These are phyloP conservation scores for Schizosaccharomyces cryophilus DNA, from an alignment of 805 yeast genomes.

Conservation along the genomic window DNA sequence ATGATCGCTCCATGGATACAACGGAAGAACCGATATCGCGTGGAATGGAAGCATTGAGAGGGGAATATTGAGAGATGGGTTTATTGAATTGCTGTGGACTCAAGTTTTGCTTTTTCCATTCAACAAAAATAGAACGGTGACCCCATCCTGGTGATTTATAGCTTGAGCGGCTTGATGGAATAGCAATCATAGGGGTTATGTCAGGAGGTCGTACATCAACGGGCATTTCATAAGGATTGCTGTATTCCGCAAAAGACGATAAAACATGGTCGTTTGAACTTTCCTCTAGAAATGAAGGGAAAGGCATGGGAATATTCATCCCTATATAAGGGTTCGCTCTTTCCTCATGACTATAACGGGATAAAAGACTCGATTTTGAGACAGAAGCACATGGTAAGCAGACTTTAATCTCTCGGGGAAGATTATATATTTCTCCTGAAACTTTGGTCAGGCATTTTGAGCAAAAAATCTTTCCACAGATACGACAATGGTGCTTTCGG, in stretches of 20 bases:
- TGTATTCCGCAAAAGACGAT: not conserved
- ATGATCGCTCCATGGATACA: too few species aligned
- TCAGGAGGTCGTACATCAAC: not conserved
- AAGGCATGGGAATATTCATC: too few species aligned
- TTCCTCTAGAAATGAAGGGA: not conserved
- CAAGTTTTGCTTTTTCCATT: not conserved
- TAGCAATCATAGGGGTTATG: not conserved
- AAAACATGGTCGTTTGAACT: not conserved
- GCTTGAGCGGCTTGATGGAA: not conserved
- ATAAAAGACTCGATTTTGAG: conserved; percentile 20
- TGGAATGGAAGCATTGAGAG: too few species aligned
- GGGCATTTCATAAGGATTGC: not conserved
- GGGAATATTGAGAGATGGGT: too few species aligned
- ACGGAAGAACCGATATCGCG: too few species aligned
- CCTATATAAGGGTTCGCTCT: not conserved
- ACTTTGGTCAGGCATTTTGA: conserved; percentile 52
- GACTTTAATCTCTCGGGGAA: conserved; percentile 46
- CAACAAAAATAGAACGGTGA: not conserved
- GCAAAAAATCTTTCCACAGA: conserved; percentile 91
- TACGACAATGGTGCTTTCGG: conserved; percentile 81
- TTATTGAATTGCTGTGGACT: not conserved
- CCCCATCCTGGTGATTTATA: not conserved
- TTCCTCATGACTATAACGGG: not conserved
- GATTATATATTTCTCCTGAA: conserved; percentile 37
- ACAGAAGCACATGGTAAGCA: conserved; percentile 39